Percentiles rank a stretch among this genome's conserved stretches.
Conservation (phyloP, 2,329 filamentous ascomycete species). For the Trichoderma endophyticum region DNA sequence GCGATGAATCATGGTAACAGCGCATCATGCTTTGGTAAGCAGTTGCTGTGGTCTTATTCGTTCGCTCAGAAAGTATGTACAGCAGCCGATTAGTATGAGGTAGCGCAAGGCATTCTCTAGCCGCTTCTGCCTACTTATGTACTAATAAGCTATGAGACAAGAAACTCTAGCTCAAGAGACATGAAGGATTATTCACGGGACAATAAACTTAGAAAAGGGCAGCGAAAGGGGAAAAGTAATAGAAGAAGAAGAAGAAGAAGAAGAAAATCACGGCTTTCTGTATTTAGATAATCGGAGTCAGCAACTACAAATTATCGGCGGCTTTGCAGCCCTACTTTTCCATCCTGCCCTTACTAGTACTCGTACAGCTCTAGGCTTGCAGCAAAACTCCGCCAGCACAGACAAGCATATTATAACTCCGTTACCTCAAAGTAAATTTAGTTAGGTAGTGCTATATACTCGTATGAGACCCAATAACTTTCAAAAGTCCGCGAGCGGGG, state of each 20-base stretch:
- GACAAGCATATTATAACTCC: not conserved
- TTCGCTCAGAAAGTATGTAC: not conserved
- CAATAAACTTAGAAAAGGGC: not conserved
- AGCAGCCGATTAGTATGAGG: not conserved
- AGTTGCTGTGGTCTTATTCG: not conserved
- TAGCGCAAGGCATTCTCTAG: not conserved
- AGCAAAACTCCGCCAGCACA: constrained; percentile 5
- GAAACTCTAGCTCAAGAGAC: not conserved
- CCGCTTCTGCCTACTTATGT: not conserved
- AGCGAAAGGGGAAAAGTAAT: not conserved
- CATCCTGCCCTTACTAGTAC: not conserved
- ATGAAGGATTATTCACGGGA: not conserved
- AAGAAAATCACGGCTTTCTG: not conserved
- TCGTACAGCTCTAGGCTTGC: not conserved
- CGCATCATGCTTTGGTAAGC: constrained; percentile 1
- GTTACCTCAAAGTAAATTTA: not conserved
- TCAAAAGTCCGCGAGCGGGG: constrained; percentile 16
- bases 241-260: not conserved
- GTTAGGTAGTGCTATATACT: not conserved
- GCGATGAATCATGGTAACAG: not conserved
- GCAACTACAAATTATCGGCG: not conserved
- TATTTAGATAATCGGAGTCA: not conserved
- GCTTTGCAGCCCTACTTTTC: not conserved
- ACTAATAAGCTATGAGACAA: not conserved
- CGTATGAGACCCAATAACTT: not conserved